Conservation (phyloP, 257 asterid species). For the Solanum bukasovii region DNA sequence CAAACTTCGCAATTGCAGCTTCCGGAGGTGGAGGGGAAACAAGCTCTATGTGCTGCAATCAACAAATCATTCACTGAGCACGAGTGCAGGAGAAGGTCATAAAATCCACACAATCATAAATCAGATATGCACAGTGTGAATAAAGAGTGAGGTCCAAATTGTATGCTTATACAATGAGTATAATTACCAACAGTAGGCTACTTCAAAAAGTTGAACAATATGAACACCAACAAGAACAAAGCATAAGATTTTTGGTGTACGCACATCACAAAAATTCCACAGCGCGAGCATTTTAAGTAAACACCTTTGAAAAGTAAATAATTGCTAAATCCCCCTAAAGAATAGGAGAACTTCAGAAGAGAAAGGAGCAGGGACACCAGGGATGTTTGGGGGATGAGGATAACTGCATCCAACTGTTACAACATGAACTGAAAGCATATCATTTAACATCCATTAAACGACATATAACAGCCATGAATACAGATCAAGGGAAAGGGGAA, state of each 20-base stretch:
- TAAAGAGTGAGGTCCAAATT: neutral
- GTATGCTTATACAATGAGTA: neutral
- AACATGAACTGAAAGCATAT: neutral
- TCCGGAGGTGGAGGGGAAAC: slow-evolving; percentile 62
- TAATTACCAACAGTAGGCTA: neutral
- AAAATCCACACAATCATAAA: neutral
- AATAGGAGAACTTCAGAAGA: neutral
- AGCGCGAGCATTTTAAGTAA: neutral
- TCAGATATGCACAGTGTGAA: neutral
- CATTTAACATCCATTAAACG: neutral
- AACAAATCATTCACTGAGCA: neutral
- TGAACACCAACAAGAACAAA: neutral
- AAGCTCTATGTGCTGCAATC: slow-evolving; percentile 84
- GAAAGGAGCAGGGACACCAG: neutral
- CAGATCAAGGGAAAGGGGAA: neutral
- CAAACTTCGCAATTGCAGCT: slow-evolving; percentile 56
- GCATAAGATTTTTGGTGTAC: neutral
- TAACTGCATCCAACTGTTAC: neutral
- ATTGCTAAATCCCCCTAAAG: neutral
- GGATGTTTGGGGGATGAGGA: neutral
- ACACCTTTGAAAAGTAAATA: neutral
- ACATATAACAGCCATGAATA: neutral
- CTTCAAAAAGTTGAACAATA: neutral
- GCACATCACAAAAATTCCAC: neutral
- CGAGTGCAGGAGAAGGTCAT: neutral